Evolutionary conservation across 768 basidiomycete species (phyloP).

Genomic region (Erythrobasidium yunnanense): DNA sequence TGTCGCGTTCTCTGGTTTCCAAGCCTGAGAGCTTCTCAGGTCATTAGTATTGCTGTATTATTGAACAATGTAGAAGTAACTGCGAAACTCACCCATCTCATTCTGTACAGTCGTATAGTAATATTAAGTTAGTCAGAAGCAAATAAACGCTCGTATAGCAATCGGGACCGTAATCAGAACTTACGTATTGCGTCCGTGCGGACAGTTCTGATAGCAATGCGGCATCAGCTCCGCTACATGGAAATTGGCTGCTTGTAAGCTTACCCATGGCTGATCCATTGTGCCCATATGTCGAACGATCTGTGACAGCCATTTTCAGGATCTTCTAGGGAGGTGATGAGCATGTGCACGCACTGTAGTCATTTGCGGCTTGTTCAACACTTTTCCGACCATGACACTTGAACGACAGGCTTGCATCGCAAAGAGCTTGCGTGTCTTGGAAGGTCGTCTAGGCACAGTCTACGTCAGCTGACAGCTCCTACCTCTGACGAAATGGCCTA

Average conservation of each 20-base stretch:
- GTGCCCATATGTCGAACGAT: slow-evolving; percentile 44
- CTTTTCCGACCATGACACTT: slow-evolving; percentile 79
- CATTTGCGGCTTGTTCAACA: slow-evolving; percentile 71
- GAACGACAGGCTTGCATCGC: slow-evolving; percentile 90
- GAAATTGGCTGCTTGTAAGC: background rate
- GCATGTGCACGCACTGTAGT: slow-evolving; percentile 39
- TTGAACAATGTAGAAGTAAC: no score
- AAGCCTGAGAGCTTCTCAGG: slow-evolving; percentile 2
- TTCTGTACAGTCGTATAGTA: no score
- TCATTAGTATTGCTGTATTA: no score
- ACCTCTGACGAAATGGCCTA: background rate
- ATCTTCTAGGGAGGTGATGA: background rate
- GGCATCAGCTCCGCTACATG: background rate
- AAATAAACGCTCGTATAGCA: no score
- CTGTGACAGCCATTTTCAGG: slow-evolving; percentile 19
- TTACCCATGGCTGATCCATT: slow-evolving; percentile 45
- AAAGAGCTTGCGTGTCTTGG: slow-evolving; percentile 89
- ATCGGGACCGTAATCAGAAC: no score
- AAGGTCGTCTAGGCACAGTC: slow-evolving; percentile 50
- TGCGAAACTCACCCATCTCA: no score
- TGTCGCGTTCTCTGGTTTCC: background rate
- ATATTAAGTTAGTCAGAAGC: no score
- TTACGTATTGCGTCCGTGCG: slow-evolving; percentile 43
- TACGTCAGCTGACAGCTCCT: background rate
- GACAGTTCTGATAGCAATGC: slow-evolving; percentile 32